Evolutionary conservation across 2,329 filamentous ascomycete genomes (phyloP).

Genomic region (Penicillium palitans): DNA sequence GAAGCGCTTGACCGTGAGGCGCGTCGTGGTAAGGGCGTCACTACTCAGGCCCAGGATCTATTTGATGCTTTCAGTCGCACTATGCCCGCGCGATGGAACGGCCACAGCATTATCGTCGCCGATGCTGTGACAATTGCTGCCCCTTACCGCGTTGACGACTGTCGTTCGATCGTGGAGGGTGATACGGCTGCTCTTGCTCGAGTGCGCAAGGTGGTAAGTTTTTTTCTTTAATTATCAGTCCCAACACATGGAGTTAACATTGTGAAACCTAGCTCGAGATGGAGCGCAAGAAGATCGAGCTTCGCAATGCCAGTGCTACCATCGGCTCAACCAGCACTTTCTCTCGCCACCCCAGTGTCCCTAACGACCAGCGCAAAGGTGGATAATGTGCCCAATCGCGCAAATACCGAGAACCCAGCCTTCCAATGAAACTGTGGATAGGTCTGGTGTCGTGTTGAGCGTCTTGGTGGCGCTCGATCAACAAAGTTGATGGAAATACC

Average conservation of each 20-base stretch:
- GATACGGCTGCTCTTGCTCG: constrained; percentile 45
- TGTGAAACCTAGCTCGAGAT: constrained; percentile 42
- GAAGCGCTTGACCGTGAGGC: constrained; percentile 59
- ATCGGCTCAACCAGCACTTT: constrained; percentile 37
- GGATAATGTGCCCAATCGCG: constrained; percentile 14
- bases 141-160: constrained; percentile 60
- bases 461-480: constrained; percentile 57
- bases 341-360: constrained; percentile 14
- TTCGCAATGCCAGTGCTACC: constrained; percentile 44
- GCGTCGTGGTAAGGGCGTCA: constrained; percentile 62
- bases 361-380: constrained; percentile 27
- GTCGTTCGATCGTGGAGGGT: constrained; percentile 44
- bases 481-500: constrained; percentile 21
- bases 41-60: constrained; percentile 61
- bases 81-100: constrained; percentile 62
- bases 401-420: not conserved
- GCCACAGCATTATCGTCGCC: constrained; percentile 59
- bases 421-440: constrained; percentile 4
- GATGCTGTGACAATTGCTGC: constrained; percentile 60
- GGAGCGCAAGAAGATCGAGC: constrained; percentile 51
- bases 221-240: constrained; percentile 14
- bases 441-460: constrained; percentile 14
- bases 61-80: constrained; percentile 63
- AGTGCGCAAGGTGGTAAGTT: constrained; percentile 52
- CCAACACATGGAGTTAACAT: constrained; percentile 3